Evolutionary conservation across 345 rosid species (phyloP), one percentile per base, ranked within the genome.

Genomic region (Dimocarpus longan): DNA sequence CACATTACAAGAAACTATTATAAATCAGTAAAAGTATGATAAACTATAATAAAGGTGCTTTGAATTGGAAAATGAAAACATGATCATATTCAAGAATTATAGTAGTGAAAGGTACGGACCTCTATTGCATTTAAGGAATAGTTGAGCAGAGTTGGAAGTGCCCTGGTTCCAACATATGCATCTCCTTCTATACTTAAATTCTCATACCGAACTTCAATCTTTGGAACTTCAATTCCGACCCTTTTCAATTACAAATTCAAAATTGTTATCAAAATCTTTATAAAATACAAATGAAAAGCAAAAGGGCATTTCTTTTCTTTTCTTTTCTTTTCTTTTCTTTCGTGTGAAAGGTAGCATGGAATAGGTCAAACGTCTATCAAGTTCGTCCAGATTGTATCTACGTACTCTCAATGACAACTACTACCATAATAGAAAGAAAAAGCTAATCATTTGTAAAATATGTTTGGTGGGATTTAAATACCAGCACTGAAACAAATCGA

Each of bases 181-280:
- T 90, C 89, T 69, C 89, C 94, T 78, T 89, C 85, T 3, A 85
- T 81, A 0, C 86, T 84, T 18, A 89, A 68, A 84, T 84, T 74
- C 82, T 89, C 79, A 56, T 79, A 87, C 68, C 90, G 76, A 28
- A 86, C 88, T 83, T 89, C 91, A 40, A 89, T 85, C 69, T 70
- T 87, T 1, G 94, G 92, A 75, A 79, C 74, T 40, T 86, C 85
- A 79, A 89, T 86, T 60, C 94, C 90, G 54, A 89, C 90, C 82
- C 92, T 87, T 72, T 66, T 66, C 65, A 43, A 18, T 42, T 0
- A 70, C 57, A 70, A 22, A 62, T 19, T 4, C 15, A 65, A 66
- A 37, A 18, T 15, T 59, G 5, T 22, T 63, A 68, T 24, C 18
- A 16, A 48, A 24, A 32, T 5, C 19, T 69, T 60, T 68, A 74